Evolutionary conservation across 371 early-diverging fungal genomes (phyloP).

Genomic region (Rhizopus arrhizus): DNA sequence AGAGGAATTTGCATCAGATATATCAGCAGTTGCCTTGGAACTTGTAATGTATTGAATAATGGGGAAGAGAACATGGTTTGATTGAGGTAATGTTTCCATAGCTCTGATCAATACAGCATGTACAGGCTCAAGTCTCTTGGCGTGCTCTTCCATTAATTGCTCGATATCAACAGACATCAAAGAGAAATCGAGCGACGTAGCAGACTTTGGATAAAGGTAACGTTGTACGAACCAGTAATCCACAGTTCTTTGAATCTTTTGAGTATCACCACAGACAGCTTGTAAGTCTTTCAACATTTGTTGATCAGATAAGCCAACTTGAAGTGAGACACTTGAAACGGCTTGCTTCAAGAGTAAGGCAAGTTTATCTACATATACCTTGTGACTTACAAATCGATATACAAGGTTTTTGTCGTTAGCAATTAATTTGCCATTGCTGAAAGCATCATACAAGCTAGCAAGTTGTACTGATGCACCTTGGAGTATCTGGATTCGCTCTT

Average conservation of each 20-base stretch:
- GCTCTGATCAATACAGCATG: conserved; percentile 15
- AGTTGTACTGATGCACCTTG: conserved; percentile 44
- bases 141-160: conserved; percentile 27
- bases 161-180: conserved; percentile 39
- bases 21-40: not conserved
- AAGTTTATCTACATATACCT: conserved; percentile 53
- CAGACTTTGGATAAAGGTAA: conserved; percentile 35
- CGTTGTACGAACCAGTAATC: conserved; percentile 40
- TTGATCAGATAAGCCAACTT: conserved; percentile 15
- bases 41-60: conserved; percentile 29
- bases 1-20: not conserved
- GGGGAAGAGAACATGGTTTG: conserved; percentile 31
- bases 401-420: conserved; percentile 26
- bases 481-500: conserved; percentile 33
- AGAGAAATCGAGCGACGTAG: conserved; percentile 27
- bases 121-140: conserved; percentile 17
- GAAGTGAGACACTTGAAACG: conserved; percentile 23
- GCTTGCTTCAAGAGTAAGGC: conserved; percentile 44
- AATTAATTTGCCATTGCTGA: conserved; percentile 19
- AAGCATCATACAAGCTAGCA: conserved; percentile 31
- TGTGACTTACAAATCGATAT: conserved; percentile 46
- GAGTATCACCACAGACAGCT: conserved; percentile 19
- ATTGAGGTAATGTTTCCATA: conserved; percentile 25
- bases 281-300: conserved; percentile 20
- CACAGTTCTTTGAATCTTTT: conserved; percentile 32